Percentiles rank a stretch among this genome's conserved stretches.
These are phyloP conservation scores for Suillus americanus DNA, from an alignment of 768 basidiomycete species.

Conservation along the genomic window DNA sequence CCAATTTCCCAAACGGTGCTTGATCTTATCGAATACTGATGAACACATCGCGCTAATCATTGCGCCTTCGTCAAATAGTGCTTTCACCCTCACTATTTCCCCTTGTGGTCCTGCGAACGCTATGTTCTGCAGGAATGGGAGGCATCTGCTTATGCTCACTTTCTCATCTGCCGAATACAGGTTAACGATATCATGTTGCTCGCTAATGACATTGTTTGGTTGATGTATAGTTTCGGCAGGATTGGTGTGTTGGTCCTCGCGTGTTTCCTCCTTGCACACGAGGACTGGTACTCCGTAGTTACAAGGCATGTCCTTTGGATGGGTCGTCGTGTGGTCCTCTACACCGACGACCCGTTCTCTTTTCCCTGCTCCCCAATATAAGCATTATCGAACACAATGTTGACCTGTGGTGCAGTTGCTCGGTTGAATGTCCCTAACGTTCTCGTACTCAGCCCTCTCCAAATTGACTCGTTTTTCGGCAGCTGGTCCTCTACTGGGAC, in stretches of 20 bases:
- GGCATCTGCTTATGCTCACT: accelerated
- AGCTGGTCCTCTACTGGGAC: too few relatives aligned
- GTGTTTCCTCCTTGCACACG: too few relatives aligned
- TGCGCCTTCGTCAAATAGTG: slow-evolving; percentile 29
- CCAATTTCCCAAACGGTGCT: slow-evolving; percentile 11
- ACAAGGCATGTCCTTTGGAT: background rate
- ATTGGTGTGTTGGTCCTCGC: background rate
- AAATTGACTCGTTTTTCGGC: background rate
- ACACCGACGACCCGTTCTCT: background rate
- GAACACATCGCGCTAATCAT: slow-evolving; percentile 28
- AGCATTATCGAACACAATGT: background rate
- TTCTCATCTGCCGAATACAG: background rate
- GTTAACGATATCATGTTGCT: background rate
- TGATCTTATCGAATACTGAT: background rate
- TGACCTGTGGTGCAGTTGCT: background rate
- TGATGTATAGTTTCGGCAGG: accelerated
- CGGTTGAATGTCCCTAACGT: background rate
- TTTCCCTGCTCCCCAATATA: background rate
- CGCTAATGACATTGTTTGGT: background rate
- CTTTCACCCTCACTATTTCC: background rate
- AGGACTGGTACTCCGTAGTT: too few relatives aligned
- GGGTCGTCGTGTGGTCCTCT: background rate
- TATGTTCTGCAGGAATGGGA: background rate
- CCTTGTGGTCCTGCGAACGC: background rate
- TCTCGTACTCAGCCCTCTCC: background rate